These are phyloP conservation scores for Discostella stelligeroides DNA, from an alignment of 108 stramenopile species.

Conservation along the genomic window DNA sequence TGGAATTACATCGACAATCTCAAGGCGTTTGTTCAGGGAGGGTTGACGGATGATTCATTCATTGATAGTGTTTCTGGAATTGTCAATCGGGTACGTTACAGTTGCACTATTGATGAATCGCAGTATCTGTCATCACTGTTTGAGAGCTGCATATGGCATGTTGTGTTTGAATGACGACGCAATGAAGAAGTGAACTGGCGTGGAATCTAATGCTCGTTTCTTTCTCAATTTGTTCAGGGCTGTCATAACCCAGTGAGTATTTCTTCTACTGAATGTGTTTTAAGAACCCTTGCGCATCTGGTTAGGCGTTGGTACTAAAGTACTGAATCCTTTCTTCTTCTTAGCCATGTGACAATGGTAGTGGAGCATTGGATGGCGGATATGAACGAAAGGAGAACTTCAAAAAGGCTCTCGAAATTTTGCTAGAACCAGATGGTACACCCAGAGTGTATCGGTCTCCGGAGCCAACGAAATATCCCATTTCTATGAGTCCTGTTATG, in stretches of 20 bases:
- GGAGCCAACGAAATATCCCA: not conserved
- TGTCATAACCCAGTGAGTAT: constrained; percentile 20
- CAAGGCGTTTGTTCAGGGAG: constrained; percentile 29
- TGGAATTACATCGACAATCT: constrained; percentile 43
- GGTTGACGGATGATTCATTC: constrained; percentile 30
- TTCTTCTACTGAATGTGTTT: not conserved
- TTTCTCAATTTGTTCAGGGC: not conserved
- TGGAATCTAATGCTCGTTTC: not conserved
- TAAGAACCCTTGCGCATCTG: not conserved
- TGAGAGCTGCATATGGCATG: no score
- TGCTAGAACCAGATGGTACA: constrained; percentile 11
- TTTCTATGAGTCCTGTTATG: not conserved
- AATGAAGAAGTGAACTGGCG: not conserved
- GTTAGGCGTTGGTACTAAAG: not conserved
- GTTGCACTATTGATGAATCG: no score
- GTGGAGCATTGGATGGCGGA: constrained; percentile 34
- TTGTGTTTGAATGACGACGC: not conserved
- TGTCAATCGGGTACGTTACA: constrained; percentile 22
- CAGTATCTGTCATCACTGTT: no score
- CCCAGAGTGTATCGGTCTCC: not conserved
- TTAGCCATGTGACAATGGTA: constrained; percentile 10
- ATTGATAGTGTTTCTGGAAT: constrained; percentile 46
- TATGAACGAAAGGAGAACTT: constrained; percentile 44
- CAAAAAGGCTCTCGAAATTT: constrained; percentile 25
- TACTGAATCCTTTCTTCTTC: not conserved